Percentiles rank a stretch among this genome's conserved stretches.
Conservation (phyloP, 176 grass and related monocot species). For the Carex parvula region DNA sequence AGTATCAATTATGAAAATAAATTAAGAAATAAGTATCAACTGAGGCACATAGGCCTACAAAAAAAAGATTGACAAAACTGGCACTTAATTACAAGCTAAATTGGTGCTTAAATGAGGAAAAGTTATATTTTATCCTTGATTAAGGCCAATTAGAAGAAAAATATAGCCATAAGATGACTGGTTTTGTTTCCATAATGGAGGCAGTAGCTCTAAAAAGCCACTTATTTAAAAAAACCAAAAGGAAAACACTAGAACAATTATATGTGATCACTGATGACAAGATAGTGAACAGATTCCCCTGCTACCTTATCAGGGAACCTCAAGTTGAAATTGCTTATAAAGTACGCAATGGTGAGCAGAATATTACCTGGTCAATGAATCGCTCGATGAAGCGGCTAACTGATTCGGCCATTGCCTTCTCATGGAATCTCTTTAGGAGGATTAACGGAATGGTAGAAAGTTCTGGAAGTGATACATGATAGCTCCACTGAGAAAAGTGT, state of each 20-base stretch:
- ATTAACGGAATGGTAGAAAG: conserved; percentile 70
- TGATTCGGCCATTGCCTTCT: conserved; percentile 46
- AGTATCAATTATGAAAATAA: neutral
- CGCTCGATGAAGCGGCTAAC: conserved; percentile 57
- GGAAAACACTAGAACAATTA: neutral
- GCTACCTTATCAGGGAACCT: neutral
- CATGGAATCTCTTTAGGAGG: conserved; percentile 74
- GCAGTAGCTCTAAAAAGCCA: neutral
- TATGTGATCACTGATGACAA: neutral
- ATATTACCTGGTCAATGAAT: conserved; percentile 78
- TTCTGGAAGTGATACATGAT: conserved; percentile 93
- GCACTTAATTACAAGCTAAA: neutral
- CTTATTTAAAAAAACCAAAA: neutral
- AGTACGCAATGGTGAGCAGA: neutral
- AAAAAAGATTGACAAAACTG: neutral
- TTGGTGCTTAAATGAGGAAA: neutral
- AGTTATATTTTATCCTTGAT: neutral
- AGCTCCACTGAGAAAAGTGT: conserved; percentile 89
- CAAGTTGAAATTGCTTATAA: neutral
- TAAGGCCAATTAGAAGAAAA: neutral
- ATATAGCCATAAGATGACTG: neutral
- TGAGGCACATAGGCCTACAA: neutral
- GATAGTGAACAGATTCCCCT: neutral
- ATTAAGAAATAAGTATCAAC: neutral
- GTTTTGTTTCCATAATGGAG: neutral